A percentile compares a stretch with the other conserved stretches of the same genome.
Conservation (phyloP, 129 eudicot genomes). For the Erigeron canadensis region DNA sequence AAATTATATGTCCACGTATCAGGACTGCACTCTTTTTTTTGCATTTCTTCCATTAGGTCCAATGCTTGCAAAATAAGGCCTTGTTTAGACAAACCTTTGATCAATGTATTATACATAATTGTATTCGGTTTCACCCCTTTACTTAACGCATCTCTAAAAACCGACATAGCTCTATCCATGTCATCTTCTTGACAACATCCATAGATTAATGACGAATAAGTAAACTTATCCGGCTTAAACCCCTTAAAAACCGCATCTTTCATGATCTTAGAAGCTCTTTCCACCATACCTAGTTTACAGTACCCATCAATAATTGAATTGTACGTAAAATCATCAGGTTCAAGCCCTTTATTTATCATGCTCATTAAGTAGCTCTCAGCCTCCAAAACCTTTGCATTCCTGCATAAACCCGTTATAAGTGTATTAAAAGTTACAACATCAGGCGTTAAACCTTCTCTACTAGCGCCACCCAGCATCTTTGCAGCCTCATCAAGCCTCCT, state of each 20-base stretch:
- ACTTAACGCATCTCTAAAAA: conserved; percentile 47
- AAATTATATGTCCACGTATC: conserved; percentile 78
- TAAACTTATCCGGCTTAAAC: conserved; percentile 75
- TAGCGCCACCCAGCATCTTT: conserved; percentile 48
- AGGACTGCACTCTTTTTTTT: conserved; percentile 58
- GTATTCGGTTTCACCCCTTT: conserved; percentile 65
- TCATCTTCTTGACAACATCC: conserved; percentile 79
- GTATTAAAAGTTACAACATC: conserved; percentile 85
- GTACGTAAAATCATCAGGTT: conserved; percentile 89
- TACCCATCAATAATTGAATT: conserved; percentile 74
- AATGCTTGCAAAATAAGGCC: conserved; percentile 74
- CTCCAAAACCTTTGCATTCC: conserved; percentile 53
- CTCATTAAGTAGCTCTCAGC: conserved; percentile 70
- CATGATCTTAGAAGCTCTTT: conserved; percentile 54
- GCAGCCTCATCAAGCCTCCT: conserved; percentile 58
- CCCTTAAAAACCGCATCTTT: conserved; percentile 70
- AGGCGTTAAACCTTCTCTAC: conserved; percentile 49
- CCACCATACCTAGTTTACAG: conserved; percentile 73
- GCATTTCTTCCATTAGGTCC: conserved; percentile 73
- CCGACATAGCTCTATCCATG: conserved; percentile 56
- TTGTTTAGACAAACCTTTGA: conserved; percentile 72
- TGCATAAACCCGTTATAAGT: conserved; percentile 78
- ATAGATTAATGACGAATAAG: conserved; percentile 63
- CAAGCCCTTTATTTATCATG: conserved; percentile 75
- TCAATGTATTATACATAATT: conserved; percentile 69